Evolutionary conservation across 1,284 basidiomycete species (phyloP).

Genomic region (Trametes polyzona): DNA sequence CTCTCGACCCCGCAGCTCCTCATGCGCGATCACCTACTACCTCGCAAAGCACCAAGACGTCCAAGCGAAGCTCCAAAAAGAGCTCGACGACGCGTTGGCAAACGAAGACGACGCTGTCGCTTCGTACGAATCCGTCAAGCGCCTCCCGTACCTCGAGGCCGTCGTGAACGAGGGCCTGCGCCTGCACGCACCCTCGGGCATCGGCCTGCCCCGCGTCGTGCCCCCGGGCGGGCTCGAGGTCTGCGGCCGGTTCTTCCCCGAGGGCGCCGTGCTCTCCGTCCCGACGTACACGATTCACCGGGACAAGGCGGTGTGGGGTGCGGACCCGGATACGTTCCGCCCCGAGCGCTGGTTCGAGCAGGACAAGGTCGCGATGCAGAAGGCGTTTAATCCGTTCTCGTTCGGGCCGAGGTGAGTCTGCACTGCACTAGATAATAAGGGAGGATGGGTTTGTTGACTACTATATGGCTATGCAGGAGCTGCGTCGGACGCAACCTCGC

Average conservation of each 20-base stretch:
- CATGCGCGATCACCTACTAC: conserved; percentile 85
- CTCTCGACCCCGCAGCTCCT: conserved; percentile 68
- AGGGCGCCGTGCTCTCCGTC: conserved; percentile 74
- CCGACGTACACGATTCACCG: conserved; percentile 83
- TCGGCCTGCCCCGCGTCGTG: conserved; percentile 82
- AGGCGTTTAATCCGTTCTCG: conserved; percentile 79
- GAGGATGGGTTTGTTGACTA: neutral
- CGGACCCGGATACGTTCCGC: conserved; percentile 75
- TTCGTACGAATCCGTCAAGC: conserved; percentile 66
- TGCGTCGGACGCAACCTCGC: conserved; percentile 81
- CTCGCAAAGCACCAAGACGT: conserved; percentile 69
- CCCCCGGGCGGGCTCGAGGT: conserved; percentile 72
- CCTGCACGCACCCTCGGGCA: conserved; percentile 77
- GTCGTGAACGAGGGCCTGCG: conserved; percentile 86
- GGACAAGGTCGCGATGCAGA: conserved; percentile 61
- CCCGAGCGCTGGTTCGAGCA: conserved; percentile 84
- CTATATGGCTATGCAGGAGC: conserved; percentile 58
- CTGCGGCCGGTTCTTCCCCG: conserved; percentile 63
- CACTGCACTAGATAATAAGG: neutral
- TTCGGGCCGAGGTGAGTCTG: conserved; percentile 59
- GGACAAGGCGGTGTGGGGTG: conserved; percentile 72
- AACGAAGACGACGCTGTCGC: conserved; percentile 58
- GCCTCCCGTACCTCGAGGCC: conserved; percentile 76
- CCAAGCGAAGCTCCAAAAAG: conserved; percentile 75
- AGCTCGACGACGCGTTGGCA: conserved; percentile 79